Conservation (phyloP, 2,329 filamentous ascomycete genomes). For the Teratosphaeria gauchensis region DNA sequence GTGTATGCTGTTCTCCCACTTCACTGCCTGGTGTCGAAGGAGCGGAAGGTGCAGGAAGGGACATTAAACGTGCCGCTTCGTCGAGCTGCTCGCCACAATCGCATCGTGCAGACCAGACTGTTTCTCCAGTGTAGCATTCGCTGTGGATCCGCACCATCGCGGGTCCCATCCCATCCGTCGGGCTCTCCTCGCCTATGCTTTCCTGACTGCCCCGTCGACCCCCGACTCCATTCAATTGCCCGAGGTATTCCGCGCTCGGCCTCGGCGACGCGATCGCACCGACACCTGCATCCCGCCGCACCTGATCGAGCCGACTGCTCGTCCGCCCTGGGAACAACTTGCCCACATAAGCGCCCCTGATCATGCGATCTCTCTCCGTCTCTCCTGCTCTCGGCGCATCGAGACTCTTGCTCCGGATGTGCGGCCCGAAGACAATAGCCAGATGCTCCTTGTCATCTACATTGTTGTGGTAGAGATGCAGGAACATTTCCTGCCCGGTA, state of each 20-base stretch:
- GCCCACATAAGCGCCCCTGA: constrained; percentile 84
- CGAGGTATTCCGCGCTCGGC: constrained; percentile 10
- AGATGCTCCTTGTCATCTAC: constrained; percentile 92
- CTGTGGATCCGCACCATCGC: constrained; percentile 92
- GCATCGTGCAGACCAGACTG: constrained; percentile 93
- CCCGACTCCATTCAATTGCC: constrained; percentile 7
- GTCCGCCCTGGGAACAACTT: constrained; percentile 77
- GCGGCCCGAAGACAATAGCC: constrained; percentile 88
- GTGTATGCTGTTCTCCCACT: constrained; percentile 6
- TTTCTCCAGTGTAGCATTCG: constrained; percentile 97
- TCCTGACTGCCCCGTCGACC: not conserved
- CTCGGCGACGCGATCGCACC: constrained; percentile 6
- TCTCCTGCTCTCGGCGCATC: constrained; percentile 65
- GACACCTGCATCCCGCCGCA: constrained; percentile 32
- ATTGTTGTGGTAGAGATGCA: constrained; percentile 89
- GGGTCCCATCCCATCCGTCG: constrained; percentile 29
- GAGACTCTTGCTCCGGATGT: constrained; percentile 63
- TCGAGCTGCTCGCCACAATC: constrained; percentile 97
- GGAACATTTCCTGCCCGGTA: constrained; percentile 86
- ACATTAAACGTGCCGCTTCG: constrained; percentile 90
- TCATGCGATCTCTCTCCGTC: constrained; percentile 85
- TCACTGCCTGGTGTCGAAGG: constrained; percentile 19
- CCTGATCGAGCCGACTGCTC: constrained; percentile 55
- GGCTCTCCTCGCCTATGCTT: constrained; percentile 1
- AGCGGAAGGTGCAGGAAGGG: constrained; percentile 20